Conservation (phyloP, 106 monocot species). For the Posidonia australis region DNA sequence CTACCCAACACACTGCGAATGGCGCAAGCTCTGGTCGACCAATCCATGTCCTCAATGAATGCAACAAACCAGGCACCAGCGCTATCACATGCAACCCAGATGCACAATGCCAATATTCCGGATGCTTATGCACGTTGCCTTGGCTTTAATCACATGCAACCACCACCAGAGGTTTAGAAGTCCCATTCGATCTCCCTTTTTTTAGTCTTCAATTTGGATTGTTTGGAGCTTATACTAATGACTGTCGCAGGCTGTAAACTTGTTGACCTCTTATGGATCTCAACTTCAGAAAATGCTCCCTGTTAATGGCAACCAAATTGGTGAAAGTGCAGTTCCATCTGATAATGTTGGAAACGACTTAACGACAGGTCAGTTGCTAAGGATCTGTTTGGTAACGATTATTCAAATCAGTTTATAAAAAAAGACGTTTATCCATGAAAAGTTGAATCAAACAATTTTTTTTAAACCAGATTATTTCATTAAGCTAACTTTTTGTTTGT, state of each 20-base stretch:
- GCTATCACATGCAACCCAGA: constrained; percentile 6
- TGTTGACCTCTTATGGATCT: not conserved
- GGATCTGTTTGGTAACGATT: no score
- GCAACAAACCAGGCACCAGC: constrained; percentile 12
- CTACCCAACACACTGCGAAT: constrained; percentile 25
- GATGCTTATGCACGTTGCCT: constrained; percentile 27
- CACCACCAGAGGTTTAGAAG: constrained; percentile 32
- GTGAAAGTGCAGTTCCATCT: constrained; percentile 12
- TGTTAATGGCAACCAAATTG: constrained; percentile 12
- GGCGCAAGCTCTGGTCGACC: constrained; percentile 13
- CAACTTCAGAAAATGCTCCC: constrained; percentile 31
- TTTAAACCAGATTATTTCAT: no score
- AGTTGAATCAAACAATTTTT: no score
- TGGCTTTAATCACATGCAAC: constrained; percentile 39
- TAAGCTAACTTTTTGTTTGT: no score
- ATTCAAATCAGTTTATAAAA: no score
- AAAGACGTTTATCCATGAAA: no score
- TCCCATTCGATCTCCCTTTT: not conserved
- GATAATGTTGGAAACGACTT: constrained; percentile 9
- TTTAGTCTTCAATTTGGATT: not conserved
- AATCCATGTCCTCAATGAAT: constrained; percentile 17
- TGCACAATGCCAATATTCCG: constrained; percentile 29
- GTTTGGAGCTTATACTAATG: constrained; percentile 23
- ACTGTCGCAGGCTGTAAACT: constrained; percentile 13
- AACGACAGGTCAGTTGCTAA: no score